These are phyloP conservation scores for Backusella mclennaniae DNA, from an alignment of 192 early-diverging fungal species.

Conservation along the genomic window DNA sequence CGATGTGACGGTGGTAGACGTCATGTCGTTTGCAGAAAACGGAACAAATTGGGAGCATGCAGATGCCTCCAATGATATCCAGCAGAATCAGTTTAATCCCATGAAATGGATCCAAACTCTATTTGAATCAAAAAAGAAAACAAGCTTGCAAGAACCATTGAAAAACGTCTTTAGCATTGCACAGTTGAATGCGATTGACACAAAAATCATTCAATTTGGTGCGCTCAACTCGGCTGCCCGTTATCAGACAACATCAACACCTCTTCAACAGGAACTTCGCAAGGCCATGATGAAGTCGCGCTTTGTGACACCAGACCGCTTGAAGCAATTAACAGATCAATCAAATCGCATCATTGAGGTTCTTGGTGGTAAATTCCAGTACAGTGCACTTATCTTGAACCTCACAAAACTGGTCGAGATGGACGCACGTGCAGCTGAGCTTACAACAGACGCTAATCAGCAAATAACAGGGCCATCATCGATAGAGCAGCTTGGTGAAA, in stretches of 20 bases:
- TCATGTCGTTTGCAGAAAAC: constrained; percentile 13
- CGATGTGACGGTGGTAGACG: constrained; percentile 9
- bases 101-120: neutral
- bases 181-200: neutral
- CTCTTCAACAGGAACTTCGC: neutral
- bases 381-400: constrained; percentile 14
- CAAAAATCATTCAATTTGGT: constrained; percentile 19
- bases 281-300: neutral
- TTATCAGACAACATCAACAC: neutral
- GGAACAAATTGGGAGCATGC: constrained; percentile 14
- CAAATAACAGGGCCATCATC: neutral
- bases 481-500: neutral
- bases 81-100: neutral
- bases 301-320: constrained; percentile 4
- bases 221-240: neutral
- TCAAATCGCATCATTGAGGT: neutral
- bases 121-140: neutral
- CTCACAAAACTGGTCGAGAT: neutral
- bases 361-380: constrained; percentile 10
- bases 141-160: neutral
- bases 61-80: neutral
- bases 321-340: neutral
- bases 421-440: neutral
- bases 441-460: neutral
- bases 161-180: neutral